Evolutionary conservation across 2,329 filamentous ascomycete species (phyloP), one percentile per base, ranked within the genome.

Genomic region (Fonsecaea erecta): DNA sequence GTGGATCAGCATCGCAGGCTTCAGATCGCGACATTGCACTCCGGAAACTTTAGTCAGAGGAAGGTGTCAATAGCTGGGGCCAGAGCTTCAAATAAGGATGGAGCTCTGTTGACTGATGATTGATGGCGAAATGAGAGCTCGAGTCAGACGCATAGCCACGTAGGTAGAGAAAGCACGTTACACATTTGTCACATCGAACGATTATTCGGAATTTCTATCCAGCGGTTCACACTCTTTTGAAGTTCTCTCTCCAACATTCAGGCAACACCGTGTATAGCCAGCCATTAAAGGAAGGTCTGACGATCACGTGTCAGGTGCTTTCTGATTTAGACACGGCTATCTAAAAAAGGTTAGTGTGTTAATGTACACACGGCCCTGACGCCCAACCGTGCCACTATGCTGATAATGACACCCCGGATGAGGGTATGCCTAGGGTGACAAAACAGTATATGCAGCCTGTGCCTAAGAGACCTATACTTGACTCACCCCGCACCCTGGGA

Each of bases 21-120:
- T 35, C 48, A 18, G 57, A 40, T 14, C 21, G 57, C 9, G 57
- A 58, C 16, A 58, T 58, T 48, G 35, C 37, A n/a, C 40, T 58
- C 14, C 48, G 55, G 55, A 58, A 58, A 3, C 24, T 58, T 21
- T 58, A 58, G 40, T 16, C 18, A 16, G 43, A 48, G 21, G 43
- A 48, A 11, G 8, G 18, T 48, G 8, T 24, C 18, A n/a, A n/a
- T 8, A 46, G 6, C 2, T 46, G 16, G 40, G 40, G 21, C 3
- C 40, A 43, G 18, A 43, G 40, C n/a, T 43, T 18, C 40, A 43
- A 21, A 46, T 6, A 46, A 8, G 40, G n/a, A n/a, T n/a, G n/a
- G n/a, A 46, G 12, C 11, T 21, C 7, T 5, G 40, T 18, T 14
- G 43, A 48, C 18, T 14, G 43, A 48, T 14, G 43, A 1, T 24